A percentile compares a stretch with the other conserved stretches of the same genome.
Evolutionary conservation across 2,329 filamentous ascomycete species (phyloP).

Genomic region (Furcasterigmium sp.): DNA sequence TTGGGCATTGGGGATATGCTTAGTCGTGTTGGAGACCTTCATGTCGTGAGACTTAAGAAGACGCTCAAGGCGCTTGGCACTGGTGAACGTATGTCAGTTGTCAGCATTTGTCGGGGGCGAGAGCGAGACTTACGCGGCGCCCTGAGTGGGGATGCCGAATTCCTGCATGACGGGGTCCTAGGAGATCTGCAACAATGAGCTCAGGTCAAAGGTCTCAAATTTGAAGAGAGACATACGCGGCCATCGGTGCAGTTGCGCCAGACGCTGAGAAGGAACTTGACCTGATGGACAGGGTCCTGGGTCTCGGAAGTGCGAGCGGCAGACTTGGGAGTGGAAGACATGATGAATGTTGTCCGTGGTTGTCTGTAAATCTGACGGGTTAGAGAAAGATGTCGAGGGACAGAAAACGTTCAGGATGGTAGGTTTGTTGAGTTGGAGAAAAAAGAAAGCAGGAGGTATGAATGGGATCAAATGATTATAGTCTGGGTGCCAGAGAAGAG

Average conservation of each 20-base stretch:
- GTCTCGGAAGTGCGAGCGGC: background rate
- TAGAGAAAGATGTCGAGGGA: background rate
- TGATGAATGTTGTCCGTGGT: constrained; percentile 5
- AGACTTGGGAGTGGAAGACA: constrained; percentile 34
- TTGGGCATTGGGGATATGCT: background rate
- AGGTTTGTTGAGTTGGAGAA: background rate
- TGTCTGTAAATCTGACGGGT: background rate
- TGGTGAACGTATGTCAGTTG: constrained; percentile 20
- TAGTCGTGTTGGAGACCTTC: constrained; percentile 9
- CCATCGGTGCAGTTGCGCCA: constrained; percentile 56
- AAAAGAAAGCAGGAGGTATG: background rate
- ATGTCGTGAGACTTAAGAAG: constrained; percentile 57
- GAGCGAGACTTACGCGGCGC: constrained; percentile 57
- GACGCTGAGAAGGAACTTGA: constrained; percentile 62
- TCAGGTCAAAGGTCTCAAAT: background rate
- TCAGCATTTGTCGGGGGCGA: background rate
- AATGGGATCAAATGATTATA: no score
- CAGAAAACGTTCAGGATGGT: background rate
- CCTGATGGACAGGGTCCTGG: constrained; percentile 30
- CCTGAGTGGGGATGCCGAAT: constrained; percentile 57
- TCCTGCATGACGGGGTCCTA: constrained; percentile 61
- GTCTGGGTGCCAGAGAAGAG: no score
- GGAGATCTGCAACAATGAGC: constrained; percentile 46
- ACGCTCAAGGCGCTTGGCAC: constrained; percentile 63
- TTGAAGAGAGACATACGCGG: constrained; percentile 38